These are phyloP conservation scores for Gamarada debralockiae DNA, from an alignment of 495 filamentous ascomycete species.

Conservation along the genomic window DNA sequence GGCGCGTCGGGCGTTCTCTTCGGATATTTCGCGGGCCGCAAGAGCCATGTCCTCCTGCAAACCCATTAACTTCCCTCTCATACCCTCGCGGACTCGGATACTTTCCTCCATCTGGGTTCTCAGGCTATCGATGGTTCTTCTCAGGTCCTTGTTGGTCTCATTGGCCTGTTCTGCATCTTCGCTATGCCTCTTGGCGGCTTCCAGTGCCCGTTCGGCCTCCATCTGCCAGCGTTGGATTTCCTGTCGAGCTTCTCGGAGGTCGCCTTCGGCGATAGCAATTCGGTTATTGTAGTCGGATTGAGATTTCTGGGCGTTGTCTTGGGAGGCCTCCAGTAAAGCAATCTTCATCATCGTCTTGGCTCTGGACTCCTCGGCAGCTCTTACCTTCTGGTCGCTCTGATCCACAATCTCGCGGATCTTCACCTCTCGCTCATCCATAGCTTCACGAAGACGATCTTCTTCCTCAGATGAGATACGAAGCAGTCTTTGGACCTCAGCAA, in stretches of 20 bases:
- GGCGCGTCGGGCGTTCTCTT: constrained; percentile 71
- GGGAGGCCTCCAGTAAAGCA: constrained; percentile 57
- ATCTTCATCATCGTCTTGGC: constrained; percentile 54
- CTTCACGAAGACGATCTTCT: constrained; percentile 66
- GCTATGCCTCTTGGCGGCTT: constrained; percentile 25
- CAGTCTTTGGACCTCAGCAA: constrained; percentile 65
- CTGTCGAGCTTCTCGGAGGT: constrained; percentile 43
- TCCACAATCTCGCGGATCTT: constrained; percentile 23
- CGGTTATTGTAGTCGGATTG: constrained; percentile 58
- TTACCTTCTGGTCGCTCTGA: constrained; percentile 24
- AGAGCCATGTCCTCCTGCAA: constrained; percentile 81
- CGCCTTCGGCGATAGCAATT: constrained; percentile 41
- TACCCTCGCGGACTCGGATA: constrained; percentile 68
- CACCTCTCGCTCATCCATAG: constrained; percentile 53
- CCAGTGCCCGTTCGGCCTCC: constrained; percentile 31
- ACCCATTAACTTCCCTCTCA: constrained; percentile 74
- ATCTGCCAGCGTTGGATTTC: constrained; percentile 45
- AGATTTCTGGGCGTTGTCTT: constrained; percentile 60
- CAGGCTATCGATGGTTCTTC: constrained; percentile 23
- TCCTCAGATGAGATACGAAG: constrained; percentile 65
- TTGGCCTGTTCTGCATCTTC: constrained; percentile 44
- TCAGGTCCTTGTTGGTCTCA: constrained; percentile 48
- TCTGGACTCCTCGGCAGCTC: constrained; percentile 37
- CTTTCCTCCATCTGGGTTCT: constrained; percentile 75
- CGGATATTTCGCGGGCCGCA: constrained; percentile 69